Evolutionary conservation across 2,329 filamentous ascomycete species (phyloP).

Genomic region (Juglanconis oblonga): DNA sequence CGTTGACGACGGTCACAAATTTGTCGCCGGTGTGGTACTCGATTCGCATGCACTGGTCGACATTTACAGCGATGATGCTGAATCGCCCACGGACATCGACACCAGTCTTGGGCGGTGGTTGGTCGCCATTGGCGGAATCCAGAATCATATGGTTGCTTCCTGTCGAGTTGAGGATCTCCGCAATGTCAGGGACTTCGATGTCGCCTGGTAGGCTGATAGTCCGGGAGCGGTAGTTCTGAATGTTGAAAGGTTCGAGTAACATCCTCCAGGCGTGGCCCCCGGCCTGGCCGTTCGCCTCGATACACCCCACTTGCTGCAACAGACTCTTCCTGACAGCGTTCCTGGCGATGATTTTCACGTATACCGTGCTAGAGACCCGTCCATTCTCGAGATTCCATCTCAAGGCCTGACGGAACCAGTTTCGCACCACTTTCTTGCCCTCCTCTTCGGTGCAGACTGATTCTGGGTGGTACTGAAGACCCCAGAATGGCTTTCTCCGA

Average conservation of each 20-base stretch:
- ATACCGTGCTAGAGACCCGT: conserved; percentile 18
- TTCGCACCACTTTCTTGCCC: conserved; percentile 62
- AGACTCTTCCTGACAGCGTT: conserved; percentile 33
- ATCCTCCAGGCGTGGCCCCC: conserved; percentile 19
- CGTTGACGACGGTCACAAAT: conserved; percentile 29
- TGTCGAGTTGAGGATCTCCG: conserved; percentile 44
- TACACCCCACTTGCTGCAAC: conserved; percentile 24
- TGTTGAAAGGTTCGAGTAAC: conserved; percentile 17
- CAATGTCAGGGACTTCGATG: conserved; percentile 51
- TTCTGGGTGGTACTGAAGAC: conserved; percentile 87
- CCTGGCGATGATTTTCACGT: conserved; percentile 24
- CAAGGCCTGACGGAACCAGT: conserved; percentile 70
- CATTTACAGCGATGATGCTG: conserved; percentile 70
- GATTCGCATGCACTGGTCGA: conserved; percentile 54
- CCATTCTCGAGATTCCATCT: conserved; percentile 51
- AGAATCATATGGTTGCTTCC: conserved; percentile 50
- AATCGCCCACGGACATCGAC: conserved; percentile 57
- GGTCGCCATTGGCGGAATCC: conserved; percentile 57
- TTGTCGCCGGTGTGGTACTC: conserved; percentile 54
- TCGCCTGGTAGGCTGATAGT: conserved; percentile 42
- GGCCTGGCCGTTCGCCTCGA: conserved; percentile 2
- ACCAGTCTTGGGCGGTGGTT: conserved; percentile 35
- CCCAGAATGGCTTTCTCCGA: conserved; percentile 70
- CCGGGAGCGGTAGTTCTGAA: conserved; percentile 25
- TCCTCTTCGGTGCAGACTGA: conserved; percentile 76